phyloP scores from a whole-genome alignment of 495 filamentous ascomycete genomes.

The Tuber indicum region DNA sequence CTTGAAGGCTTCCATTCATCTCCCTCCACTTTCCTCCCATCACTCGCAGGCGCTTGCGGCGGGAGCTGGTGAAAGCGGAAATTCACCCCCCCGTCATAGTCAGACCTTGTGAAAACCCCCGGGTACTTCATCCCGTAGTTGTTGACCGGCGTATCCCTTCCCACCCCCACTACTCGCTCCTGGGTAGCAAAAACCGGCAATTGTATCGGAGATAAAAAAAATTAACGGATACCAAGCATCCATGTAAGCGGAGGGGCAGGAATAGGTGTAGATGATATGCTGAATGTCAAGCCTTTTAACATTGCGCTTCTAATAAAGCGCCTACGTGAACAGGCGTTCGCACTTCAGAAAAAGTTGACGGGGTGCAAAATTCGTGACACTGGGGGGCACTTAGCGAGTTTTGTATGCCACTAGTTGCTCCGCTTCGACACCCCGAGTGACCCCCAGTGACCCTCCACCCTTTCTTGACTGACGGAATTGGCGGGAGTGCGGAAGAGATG shows the following conservation, averaged over 20 bases:
- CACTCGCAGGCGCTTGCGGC: background rate
- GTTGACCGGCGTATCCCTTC: background rate
- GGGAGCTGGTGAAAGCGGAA: background rate
- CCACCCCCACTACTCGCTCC: background rate
- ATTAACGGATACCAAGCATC: background rate
- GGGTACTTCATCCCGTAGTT: background rate
- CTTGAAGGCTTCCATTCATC: background rate
- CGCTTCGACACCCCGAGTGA: background rate
- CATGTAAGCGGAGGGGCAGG: background rate
- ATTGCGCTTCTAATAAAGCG: background rate
- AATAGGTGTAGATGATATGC: background rate
- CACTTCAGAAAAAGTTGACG: background rate
- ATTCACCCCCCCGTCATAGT: background rate
- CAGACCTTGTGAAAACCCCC: background rate
- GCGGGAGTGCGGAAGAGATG: background rate
- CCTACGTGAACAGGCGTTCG: background rate
- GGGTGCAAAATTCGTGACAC: background rate
- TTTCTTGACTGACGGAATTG: background rate
- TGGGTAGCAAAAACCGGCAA: background rate
- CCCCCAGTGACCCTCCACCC: background rate
- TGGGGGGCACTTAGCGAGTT: background rate
- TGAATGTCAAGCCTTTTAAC: background rate
- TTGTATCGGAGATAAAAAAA: background rate
- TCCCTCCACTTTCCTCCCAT: background rate
- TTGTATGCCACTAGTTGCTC: background rate